Percentiles rank a stretch among this genome's conserved stretches.
phyloP scores from a whole-genome alignment of 2,329 filamentous ascomycete genomes.

The Xylariaceae sp. region DNA sequence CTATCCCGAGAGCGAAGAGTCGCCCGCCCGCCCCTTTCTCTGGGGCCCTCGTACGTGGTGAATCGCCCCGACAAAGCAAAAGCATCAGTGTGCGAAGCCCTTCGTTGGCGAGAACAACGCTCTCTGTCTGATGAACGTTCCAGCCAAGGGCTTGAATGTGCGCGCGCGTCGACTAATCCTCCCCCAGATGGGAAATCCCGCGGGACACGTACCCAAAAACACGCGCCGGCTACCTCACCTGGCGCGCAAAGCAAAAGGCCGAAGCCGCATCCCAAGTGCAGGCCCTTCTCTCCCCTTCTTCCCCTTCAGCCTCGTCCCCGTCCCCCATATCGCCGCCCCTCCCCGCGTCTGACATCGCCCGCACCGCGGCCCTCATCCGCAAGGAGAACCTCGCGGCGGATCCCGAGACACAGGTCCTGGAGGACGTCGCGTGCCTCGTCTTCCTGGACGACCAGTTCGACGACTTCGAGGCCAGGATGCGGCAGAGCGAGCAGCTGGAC shows the following conservation, averaged over 20 bases:
- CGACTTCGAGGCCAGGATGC: constrained; percentile 56
- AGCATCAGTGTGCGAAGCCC: too few species aligned
- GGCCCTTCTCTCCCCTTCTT: constrained; percentile 42
- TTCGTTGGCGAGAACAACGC: too few species aligned
- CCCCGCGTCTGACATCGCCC: constrained; percentile 47
- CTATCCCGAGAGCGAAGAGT: too few species aligned
- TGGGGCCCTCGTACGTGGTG: too few species aligned
- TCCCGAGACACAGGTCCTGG: constrained; percentile 68
- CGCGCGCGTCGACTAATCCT: not conserved
- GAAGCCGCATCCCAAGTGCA: constrained; percentile 54
- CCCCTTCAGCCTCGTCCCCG: constrained; percentile 5
- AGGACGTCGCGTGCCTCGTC: constrained; percentile 83
- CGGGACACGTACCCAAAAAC: constrained; percentile 70
- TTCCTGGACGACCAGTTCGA: constrained; percentile 87
- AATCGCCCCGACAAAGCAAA: too few species aligned
- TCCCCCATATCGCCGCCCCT: constrained; percentile 26
- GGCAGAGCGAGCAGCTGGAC: constrained; percentile 48
- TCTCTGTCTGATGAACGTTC: too few species aligned
- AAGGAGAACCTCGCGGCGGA: constrained; percentile 69
- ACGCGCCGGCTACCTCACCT: constrained; percentile 71
- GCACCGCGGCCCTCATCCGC: constrained; percentile 67
- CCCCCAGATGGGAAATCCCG: constrained; percentile 69
- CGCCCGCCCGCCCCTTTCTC: too few species aligned
- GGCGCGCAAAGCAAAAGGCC: constrained; percentile 70
- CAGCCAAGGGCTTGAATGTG: too few species aligned